Base-by-base conservation (phyloP, 306 rosid genomes). In the Vicia villosa region DNA sequence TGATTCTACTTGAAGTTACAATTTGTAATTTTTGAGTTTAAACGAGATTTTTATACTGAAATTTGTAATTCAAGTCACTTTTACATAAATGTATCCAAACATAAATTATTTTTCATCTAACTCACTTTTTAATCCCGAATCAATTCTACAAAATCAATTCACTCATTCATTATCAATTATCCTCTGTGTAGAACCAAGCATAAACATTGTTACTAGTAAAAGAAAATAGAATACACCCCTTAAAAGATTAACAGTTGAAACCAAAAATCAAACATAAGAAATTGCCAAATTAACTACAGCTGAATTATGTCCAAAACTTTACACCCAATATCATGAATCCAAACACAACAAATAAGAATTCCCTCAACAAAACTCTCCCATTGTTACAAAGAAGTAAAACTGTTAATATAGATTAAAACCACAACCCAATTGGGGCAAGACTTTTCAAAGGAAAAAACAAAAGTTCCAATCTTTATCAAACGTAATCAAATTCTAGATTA, bases 381-480 rank as follows among this genome's bases (percentile, higher is more conserved):
- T 11, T 49, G 26, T 49, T 14, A 17, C 28, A 6, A 51, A 72
- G 6, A 38, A 59, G 5, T 10, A 11, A 20, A 55, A 58, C 37
- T 22, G 46, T n/a, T 36, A 42, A 61, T 62, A 42, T 28, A 30
- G 47, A 73, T 24, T 37, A 51, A 69, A 13, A 43, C 24, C n/a
- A 41, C 10, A n/a, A 34, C 51, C 66, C 36, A 64, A 66, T 7
- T 12, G 13, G 69, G 9, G 2, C 32, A 13, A 51, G 62, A 46
- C 76, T 76, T 36, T 74, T 5, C 1, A 70, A 37, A 5, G 28
- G 9, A 46, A 43, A 66, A 6, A 22, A 1, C 26, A 70, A 30
- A 68, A 63, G 74, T 20, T n/a, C 5, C 62, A 63, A 63, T 4
- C 59, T 49, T 77, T 69, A 34, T 16, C 21, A 73, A 41, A 4